These are phyloP conservation scores for Stylosanthes scabra DNA, from an alignment of 331 rosid genomes.

Conservation along the genomic window DNA sequence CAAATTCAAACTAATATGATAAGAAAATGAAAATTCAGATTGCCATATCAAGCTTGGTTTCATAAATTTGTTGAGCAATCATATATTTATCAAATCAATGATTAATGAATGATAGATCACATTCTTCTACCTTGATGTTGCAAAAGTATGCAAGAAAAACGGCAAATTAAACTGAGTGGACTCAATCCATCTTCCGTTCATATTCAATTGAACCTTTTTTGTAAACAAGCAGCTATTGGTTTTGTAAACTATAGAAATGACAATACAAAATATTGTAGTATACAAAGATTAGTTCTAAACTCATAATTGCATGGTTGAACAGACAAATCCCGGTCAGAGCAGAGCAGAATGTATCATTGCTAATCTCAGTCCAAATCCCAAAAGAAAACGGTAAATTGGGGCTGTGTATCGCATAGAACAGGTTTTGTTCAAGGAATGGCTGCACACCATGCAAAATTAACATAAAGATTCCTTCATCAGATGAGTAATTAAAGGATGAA, in stretches of 20 bases:
- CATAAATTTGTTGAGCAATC: no score
- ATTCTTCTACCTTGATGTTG: neutral
- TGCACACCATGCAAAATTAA: neutral
- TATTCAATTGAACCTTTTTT: neutral
- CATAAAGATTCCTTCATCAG: neutral
- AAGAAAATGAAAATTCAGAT: neutral
- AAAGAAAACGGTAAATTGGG: neutral
- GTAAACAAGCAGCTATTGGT: neutral
- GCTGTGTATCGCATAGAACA: neutral
- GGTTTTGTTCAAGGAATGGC: slow-evolving; percentile 14
- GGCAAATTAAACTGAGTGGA: neutral
- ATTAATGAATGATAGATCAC: neutral
- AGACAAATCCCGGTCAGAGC: slow-evolving; percentile 17
- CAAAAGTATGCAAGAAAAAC: neutral
- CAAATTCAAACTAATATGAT: no score
- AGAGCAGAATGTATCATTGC: neutral
- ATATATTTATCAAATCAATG: neutral
- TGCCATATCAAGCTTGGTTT: neutral
- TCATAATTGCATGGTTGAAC: neutral
- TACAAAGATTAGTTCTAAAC: slow-evolving; percentile 9
- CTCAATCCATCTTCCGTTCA: neutral
- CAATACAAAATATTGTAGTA: neutral
- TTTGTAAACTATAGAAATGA: neutral
- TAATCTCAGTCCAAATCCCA: slow-evolving; percentile 8
- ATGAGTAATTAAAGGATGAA: slow-evolving; percentile 2